These are phyloP conservation scores for Teratosphaeria viscida DNA, from an alignment of 2,329 filamentous ascomycete genomes.

Conservation along the genomic window DNA sequence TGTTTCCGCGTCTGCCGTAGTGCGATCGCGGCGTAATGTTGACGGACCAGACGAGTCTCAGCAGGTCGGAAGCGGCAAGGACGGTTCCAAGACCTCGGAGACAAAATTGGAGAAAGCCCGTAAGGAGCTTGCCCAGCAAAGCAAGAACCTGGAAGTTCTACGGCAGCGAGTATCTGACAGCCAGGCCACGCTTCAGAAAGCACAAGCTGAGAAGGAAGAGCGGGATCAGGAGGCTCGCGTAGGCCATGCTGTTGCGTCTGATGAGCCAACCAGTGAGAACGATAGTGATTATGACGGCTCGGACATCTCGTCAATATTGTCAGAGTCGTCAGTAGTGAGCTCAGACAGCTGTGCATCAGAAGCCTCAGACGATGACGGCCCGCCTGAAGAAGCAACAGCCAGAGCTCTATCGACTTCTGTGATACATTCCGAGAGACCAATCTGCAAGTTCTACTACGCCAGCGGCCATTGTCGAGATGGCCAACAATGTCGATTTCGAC, in stretches of 20 bases:
- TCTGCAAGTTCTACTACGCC: conserved; percentile 23
- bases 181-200: conserved; percentile 5
- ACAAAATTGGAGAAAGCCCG: conserved; percentile 9
- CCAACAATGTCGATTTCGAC: conserved; percentile 22
- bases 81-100: background rate
- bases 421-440: conserved; percentile 1
- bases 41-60: background rate
- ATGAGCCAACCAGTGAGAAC: conserved; percentile 1
- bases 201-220: background rate
- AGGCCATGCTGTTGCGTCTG: background rate
- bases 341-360: conserved; percentile 14
- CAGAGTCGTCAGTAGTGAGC: conserved; percentile 21
- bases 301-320: conserved; percentile 11
- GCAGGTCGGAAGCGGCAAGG: background rate
- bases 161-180: conserved; percentile 20
- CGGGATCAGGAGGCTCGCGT: background rate
- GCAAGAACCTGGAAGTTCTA: conserved; percentile 21
- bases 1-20: background rate
- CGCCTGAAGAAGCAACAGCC: conserved; percentile 30
- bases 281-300: conserved; percentile 2
- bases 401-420: conserved; percentile 15
- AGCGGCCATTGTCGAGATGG: conserved; percentile 25
- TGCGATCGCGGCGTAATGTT: too few species aligned
- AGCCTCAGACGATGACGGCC: conserved; percentile 21
- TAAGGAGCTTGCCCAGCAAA: conserved; percentile 8